These are phyloP conservation scores for Trichocladium antarcticum DNA, from an alignment of 495 filamentous ascomycete species.

Conservation along the genomic window DNA sequence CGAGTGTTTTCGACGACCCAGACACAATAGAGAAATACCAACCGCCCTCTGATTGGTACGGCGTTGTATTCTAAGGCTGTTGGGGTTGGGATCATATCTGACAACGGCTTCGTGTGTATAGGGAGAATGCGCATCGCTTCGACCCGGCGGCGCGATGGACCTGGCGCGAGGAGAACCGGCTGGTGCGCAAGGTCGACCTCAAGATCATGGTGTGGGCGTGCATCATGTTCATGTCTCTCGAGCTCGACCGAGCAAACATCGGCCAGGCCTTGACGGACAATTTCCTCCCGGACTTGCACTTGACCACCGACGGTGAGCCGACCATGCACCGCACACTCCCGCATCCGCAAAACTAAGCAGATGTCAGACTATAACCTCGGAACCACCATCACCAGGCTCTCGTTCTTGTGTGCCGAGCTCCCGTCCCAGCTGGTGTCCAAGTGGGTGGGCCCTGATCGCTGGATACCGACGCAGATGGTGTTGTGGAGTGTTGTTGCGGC, in stretches of 20 bases:
- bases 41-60: constrained; percentile 31
- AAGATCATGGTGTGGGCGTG: constrained; percentile 50
- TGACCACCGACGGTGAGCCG: constrained; percentile 29
- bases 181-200: constrained; percentile 33
- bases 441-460: constrained; percentile 68
- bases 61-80: not conserved
- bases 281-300: constrained; percentile 26
- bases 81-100: not conserved
- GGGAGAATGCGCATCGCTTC: constrained; percentile 39
- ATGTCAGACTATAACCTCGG: constrained; percentile 58
- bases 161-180: constrained; percentile 31
- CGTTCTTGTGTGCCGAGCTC: constrained; percentile 60
- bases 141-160: constrained; percentile 34
- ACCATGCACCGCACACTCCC: not conserved
- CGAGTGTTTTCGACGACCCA: constrained; percentile 38
- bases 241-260: constrained; percentile 65
- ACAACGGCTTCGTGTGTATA: constrained; percentile 3
- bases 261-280: constrained; percentile 32
- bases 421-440: constrained; percentile 69
- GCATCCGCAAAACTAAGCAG: not conserved
- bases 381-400: constrained; percentile 60
- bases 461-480: constrained; percentile 77
- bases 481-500: constrained; percentile 63
- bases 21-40: constrained; percentile 29
- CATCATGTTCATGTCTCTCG: constrained; percentile 73